A percentile compares a stretch with the other conserved stretches of the same genome.
phyloP scores from a whole-genome alignment of 768 basidiomycete species.

The Podaxis sp. region DNA sequence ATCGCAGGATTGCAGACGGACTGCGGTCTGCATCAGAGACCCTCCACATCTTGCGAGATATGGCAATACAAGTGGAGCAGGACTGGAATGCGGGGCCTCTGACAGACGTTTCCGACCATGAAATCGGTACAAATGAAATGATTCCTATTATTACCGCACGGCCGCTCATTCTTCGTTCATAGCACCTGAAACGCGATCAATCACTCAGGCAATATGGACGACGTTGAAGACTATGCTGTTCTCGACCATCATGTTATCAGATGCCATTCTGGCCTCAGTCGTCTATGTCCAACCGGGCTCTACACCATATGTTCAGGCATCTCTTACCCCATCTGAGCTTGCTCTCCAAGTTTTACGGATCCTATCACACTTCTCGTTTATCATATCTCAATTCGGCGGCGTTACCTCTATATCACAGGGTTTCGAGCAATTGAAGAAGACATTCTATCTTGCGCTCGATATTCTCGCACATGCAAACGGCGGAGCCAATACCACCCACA shows the following conservation, averaged over 20 bases:
- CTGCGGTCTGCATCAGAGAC: slow-evolving; percentile 28
- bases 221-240: slow-evolving; percentile 78
- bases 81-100: slow-evolving; percentile 47
- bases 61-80: slow-evolving; percentile 42
- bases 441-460: slow-evolving; percentile 77
- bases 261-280: slow-evolving; percentile 54
- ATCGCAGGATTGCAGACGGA: slow-evolving; percentile 27
- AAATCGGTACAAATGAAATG: slow-evolving; percentile 25
- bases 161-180: slow-evolving; percentile 8
- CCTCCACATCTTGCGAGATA: slow-evolving; percentile 28
- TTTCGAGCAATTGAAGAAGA: slow-evolving; percentile 71
- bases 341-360: slow-evolving; percentile 54
- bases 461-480: slow-evolving; percentile 48
- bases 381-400: slow-evolving; percentile 80
- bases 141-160: slow-evolving; percentile 8
- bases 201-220: slow-evolving; percentile 57
- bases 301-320: slow-evolving; percentile 18
- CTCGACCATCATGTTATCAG: slow-evolving; percentile 64
- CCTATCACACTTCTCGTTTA: slow-evolving; percentile 68
- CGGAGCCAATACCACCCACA: slow-evolving; percentile 14
- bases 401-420: slow-evolving; percentile 54
- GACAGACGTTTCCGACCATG: slow-evolving; percentile 30
- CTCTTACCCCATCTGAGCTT: slow-evolving; percentile 41
- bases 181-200: slow-evolving; percentile 44
- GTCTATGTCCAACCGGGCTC: slow-evolving; percentile 46